Percentiles rank a stretch among this genome's conserved stretches.
phyloP scores from a whole-genome alignment of 306 rosid genomes.

The Fragaria iinumae region DNA sequence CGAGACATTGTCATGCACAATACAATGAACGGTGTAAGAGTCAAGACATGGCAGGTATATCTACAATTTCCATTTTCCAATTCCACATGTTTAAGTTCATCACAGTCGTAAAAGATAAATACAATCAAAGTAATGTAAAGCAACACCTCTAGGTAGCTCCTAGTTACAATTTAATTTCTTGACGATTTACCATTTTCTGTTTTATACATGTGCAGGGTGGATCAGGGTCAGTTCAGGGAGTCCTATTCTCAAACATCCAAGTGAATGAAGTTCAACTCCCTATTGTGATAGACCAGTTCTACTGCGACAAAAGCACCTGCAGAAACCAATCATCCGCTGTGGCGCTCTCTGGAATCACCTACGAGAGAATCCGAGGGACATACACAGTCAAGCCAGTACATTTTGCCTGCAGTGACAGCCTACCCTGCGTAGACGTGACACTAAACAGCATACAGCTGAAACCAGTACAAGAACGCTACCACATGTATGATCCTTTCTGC shows the following conservation, averaged over 20 bases:
- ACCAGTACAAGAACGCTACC: conserved; percentile 80
- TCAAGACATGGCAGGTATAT: conserved; percentile 98
- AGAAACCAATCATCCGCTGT: conserved; percentile 77
- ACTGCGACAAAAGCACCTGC: conserved; percentile 83
- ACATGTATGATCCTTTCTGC: conserved; percentile 77
- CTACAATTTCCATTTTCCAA: conserved; percentile 12
- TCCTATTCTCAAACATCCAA: conserved; percentile 83
- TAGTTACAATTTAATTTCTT: background rate
- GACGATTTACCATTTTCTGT: background rate
- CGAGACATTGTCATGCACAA: conserved; percentile 76
- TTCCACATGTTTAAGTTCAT: background rate
- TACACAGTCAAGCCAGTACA: conserved; percentile 85
- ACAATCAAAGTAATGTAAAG: background rate
- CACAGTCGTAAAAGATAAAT: background rate
- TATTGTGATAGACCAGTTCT: conserved; percentile 89
- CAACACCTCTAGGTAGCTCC: background rate
- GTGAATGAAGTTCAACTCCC: conserved; percentile 85
- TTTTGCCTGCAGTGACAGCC: conserved; percentile 91
- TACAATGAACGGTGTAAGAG: conserved; percentile 94
- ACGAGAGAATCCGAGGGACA: conserved; percentile 86
- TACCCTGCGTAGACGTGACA: conserved; percentile 83
- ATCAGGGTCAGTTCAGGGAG: conserved; percentile 84
- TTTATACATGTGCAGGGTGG: conserved; percentile 69
- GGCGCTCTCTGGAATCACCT: conserved; percentile 80
- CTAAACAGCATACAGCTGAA: conserved; percentile 64